These are phyloP conservation scores for Avena eriantha DNA, from an alignment of 176 grass and related monocot genomes.

Conservation along the genomic window DNA sequence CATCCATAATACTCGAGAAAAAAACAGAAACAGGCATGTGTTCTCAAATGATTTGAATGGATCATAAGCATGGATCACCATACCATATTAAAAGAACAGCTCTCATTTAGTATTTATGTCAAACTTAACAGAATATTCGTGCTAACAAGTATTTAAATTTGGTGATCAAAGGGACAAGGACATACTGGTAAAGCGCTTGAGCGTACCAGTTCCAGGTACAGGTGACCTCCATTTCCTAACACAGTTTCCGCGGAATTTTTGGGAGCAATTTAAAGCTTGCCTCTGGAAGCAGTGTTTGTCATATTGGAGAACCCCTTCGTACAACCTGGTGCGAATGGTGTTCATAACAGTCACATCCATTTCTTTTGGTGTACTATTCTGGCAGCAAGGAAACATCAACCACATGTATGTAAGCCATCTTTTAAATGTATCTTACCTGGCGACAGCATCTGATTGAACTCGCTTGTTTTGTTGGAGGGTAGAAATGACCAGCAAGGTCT, in stretches of 20 bases:
- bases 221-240: no score
- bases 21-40: not conserved
- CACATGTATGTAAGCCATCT: slow-evolving; percentile 56
- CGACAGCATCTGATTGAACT: not conserved
- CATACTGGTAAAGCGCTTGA: no score
- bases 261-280: slow-evolving; percentile 73
- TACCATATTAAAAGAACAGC: not conserved
- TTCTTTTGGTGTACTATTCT: slow-evolving; percentile 51
- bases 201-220: no score
- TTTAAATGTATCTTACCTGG: slow-evolving; percentile 11
- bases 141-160: slow-evolving; percentile 20
- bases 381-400: slow-evolving; percentile 60
- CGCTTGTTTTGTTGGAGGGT: no score
- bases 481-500: no score
- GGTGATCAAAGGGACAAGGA: no score
- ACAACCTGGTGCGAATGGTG: slow-evolving; percentile 61
- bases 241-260: no score
- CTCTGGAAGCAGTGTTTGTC: slow-evolving; percentile 81
- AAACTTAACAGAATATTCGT: not conserved
- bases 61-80: not conserved
- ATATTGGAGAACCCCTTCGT: slow-evolving; percentile 82
- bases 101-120: not conserved
- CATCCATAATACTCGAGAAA: not conserved
- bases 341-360: slow-evolving; percentile 36
- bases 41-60: not conserved